Conservation (phyloP, 805 yeast species). For the Yamadazyma laniorum region DNA sequence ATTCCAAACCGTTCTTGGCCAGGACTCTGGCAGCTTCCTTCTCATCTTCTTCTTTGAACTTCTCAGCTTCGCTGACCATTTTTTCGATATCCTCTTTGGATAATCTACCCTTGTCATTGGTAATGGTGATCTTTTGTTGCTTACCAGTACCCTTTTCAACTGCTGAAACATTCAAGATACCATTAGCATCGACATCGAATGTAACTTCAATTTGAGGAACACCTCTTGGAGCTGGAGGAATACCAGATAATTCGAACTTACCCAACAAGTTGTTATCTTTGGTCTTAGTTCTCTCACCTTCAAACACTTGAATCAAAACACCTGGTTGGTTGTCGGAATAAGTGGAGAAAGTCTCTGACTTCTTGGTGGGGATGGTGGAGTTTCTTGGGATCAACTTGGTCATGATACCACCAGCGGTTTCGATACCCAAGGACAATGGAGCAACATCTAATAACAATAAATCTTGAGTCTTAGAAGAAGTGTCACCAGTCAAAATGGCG, state of each 20-base stretch:
- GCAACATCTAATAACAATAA: slow-evolving; percentile 82
- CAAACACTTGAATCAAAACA: slow-evolving; percentile 88
- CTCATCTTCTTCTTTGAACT: slow-evolving; percentile 88
- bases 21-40: slow-evolving; percentile 80
- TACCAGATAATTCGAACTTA: slow-evolving; percentile 80
- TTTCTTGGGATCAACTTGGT: slow-evolving; percentile 92
- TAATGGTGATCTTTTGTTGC: slow-evolving; percentile 84
- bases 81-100: slow-evolving; percentile 92
- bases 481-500: slow-evolving; percentile 92
- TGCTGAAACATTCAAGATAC: slow-evolving; percentile 82
- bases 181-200: slow-evolving; percentile 84
- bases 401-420: slow-evolving; percentile 97
- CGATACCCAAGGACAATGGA: slow-evolving; percentile 93
- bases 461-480: slow-evolving; percentile 45
- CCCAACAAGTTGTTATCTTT: slow-evolving; percentile 90
- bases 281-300: slow-evolving; percentile 95
- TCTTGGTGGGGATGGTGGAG: slow-evolving; percentile 93
- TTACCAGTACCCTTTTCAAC: slow-evolving; percentile 94
- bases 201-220: slow-evolving; percentile 89
- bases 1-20: slow-evolving; percentile 84
- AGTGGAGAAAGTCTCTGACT: slow-evolving; percentile 92
- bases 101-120: slow-evolving; percentile 92
- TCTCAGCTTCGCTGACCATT: slow-evolving; percentile 97
- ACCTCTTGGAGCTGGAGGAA: slow-evolving; percentile 92
- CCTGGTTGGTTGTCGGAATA: slow-evolving; percentile 97